Conservation (phyloP, 139 green algal species). For the Chlamydomonas asymmetrica region DNA sequence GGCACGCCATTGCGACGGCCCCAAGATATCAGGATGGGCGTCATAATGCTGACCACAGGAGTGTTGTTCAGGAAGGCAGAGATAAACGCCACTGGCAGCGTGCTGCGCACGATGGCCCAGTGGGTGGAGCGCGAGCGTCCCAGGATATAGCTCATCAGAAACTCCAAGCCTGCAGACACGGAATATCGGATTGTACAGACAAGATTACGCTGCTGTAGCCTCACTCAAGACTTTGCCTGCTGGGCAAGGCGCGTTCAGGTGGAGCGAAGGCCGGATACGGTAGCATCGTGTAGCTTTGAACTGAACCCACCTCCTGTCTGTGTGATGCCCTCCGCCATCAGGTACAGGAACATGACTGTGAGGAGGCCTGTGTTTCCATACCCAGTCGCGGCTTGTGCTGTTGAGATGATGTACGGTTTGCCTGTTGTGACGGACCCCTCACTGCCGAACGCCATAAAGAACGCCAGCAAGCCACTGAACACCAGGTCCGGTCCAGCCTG, state of each 20-base stretch:
- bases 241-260: no score
- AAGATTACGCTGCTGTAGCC: no score
- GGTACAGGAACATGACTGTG: conserved; percentile 9
- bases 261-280: no score
- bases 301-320: conserved; percentile 4
- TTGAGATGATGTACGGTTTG: conserved; percentile 11
- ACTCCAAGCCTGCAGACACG: neutral
- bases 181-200: no score
- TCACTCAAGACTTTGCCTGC: no score
- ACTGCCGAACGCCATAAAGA: conserved; percentile 2
- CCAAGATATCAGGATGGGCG: conserved; percentile 25
- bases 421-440: no score
- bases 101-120: neutral
- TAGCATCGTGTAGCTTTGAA: no score
- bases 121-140: neutral
- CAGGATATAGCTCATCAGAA: neutral
- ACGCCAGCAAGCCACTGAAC: conserved; percentile 3
- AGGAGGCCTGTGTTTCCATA: conserved; percentile 14
- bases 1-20: conserved; percentile 9
- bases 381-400: neutral
- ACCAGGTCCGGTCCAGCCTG: conserved; percentile 18
- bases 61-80: conserved; percentile 88
- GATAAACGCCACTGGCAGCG: conserved; percentile 53
- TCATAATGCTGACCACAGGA: conserved; percentile 41
- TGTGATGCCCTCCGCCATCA: conserved; percentile 4